Evolutionary conservation across 2,329 filamentous ascomycete species (phyloP).

Genomic region (Xylaria sp.): DNA sequence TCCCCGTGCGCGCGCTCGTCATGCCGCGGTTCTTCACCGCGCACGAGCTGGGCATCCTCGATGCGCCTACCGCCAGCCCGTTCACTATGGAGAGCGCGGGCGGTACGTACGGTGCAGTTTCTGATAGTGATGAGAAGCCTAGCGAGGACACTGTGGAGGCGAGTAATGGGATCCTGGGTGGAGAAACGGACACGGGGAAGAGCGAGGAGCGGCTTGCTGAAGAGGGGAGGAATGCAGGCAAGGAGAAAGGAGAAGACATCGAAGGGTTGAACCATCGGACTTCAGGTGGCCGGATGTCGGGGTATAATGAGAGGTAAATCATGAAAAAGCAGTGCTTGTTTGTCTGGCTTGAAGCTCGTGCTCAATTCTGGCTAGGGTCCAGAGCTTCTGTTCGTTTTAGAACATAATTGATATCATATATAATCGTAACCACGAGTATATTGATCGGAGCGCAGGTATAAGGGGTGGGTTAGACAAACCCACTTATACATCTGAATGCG

Average conservation of each 20-base stretch:
- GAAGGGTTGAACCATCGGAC: conserved; percentile 32
- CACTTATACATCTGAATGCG: not conserved
- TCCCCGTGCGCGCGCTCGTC: conserved; percentile 72
- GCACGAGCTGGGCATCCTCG: conserved; percentile 71
- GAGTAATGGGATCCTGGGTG: conserved; percentile 15
- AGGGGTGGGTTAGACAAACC: not conserved
- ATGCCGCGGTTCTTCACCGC: conserved; percentile 70
- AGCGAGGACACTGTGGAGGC: conserved; percentile 13
- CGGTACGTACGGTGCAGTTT: conserved; percentile 64
- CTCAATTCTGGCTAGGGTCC: not conserved
- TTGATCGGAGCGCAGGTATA: not conserved
- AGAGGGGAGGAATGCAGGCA: conserved; percentile 47
- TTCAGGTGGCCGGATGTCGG: conserved; percentile 45
- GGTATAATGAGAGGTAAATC: conserved; percentile 11
- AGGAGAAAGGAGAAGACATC: conserved; percentile 14
- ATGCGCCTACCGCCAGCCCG: conserved; percentile 78
- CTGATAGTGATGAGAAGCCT: conserved; percentile 29
- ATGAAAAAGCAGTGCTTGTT: not conserved
- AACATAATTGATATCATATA: not conserved
- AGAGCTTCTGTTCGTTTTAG: not conserved
- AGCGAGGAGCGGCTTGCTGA: conserved; percentile 54
- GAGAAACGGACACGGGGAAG: conserved; percentile 19
- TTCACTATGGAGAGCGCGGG: conserved; percentile 83
- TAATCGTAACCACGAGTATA: not conserved
- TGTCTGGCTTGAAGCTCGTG: too few species aligned